Base-by-base conservation (phyloP, 176 grass and related monocot species). In the Zizania latifolia region DNA sequence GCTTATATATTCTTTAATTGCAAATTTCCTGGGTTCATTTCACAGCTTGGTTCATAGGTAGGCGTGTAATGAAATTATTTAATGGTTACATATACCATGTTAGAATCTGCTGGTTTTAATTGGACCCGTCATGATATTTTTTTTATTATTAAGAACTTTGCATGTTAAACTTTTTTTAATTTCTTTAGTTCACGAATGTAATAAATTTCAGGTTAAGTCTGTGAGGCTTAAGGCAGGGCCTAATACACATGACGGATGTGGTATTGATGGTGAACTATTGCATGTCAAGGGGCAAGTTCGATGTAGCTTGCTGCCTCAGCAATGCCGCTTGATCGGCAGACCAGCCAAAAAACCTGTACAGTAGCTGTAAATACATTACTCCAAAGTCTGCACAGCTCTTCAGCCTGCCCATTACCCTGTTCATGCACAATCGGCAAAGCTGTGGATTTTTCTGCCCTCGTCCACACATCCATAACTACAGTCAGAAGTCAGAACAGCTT, bases 231-330 rank as follows among this genome's bases (percentile, higher is more conserved):
- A 83, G 77, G 75, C 91, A 62, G 92, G 87, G 16, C 66, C 85
- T 84, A 92, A 86, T 67, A 90, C 92, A 36, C 87, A 92, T 5
- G 72, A 82, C 3, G 92, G 96, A 70, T 99, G 96, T 70, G 96
- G 96, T 65, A 99, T 99, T 69, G 96, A 99, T 34, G 96, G 96
- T 9, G 96, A 99, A 80, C 80, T 99, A 24, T 79, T 92, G 54
- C 76, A 54, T 71, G 82, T 88, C 22, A 92, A 95, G 80, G 96
- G 92, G 17, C 92, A 95, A 70, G 89, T 94, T 58, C 81, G 80
- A 44, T 99, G 96, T 79, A 88, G 63, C 77, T 88, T 99, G 82
- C 82, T 95, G 67, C 96, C 96, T 39, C 89, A 99, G 71, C 96
- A 95, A 75, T 92, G 90, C 48, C 84, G 71, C 80, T 82, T 99